Evolutionary conservation across 345 rosid species (phyloP).

Genomic region (Hirschfeldia incana): DNA sequence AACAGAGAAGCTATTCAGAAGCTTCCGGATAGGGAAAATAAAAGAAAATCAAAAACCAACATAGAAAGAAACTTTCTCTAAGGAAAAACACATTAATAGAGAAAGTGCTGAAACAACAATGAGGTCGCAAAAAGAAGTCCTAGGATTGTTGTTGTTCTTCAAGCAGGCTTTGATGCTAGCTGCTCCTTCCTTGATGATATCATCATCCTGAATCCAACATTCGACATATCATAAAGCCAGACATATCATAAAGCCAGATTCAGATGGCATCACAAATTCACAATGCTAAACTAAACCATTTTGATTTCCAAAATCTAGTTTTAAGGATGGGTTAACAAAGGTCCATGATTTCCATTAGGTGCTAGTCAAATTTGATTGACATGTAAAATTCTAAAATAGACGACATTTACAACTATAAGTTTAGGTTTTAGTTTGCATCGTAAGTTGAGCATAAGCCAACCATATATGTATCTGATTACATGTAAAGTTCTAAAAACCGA

Average conservation of each 20-base stretch:
- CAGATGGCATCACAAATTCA: not conserved
- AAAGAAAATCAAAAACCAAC: constrained; percentile 41
- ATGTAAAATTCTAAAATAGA: not conserved
- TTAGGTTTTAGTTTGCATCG: no score
- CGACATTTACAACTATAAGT: not conserved
- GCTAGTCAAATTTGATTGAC: not conserved
- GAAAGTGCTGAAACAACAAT: constrained; percentile 41
- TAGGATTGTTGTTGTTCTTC: constrained; percentile 57
- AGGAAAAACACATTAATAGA: constrained; percentile 58
- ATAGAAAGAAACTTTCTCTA: constrained; percentile 51
- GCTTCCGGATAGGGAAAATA: not conserved
- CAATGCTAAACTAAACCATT: not conserved
- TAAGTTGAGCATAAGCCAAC: no score
- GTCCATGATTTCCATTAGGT: not conserved
- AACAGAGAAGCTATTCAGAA: no score
- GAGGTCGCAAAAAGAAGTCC: constrained; percentile 36
- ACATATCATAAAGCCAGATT: not conserved
- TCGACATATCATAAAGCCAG: not conserved
- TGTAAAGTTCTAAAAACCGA: not conserved
- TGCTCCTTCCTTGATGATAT: constrained; percentile 73
- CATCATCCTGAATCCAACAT: constrained; percentile 55
- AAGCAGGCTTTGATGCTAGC: constrained; percentile 59
- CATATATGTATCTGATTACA: not conserved
- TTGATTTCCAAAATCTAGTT: not conserved
- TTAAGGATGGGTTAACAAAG: not conserved